Base-by-base conservation (phyloP, 2,329 filamentous ascomycete species). In the Paracoccidioides brasiliensis region DNA sequence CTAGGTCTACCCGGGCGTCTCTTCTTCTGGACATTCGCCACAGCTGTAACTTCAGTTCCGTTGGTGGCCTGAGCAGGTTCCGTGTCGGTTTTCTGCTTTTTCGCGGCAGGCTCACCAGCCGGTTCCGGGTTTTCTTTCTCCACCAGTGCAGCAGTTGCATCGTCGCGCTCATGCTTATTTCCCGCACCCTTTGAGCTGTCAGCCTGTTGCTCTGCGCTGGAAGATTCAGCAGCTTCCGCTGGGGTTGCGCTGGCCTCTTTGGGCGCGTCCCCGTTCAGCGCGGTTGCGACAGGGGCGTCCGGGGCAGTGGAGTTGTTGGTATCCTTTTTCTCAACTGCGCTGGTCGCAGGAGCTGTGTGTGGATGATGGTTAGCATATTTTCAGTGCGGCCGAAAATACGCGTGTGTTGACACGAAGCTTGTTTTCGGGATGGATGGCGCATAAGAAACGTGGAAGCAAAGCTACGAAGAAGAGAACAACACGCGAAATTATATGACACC, bases 61-160 rank as follows among this genome's bases (percentile, higher is more conserved):
- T 64, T 63, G 10, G 56, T 53, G 9, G 54, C 50, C 49, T 57
- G 49, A 28, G 49, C 15, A 14, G 55, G 8, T 41, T 61, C 54
- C 4, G 50, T 46, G 35, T 62, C 62, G 10, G 61, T 65, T 58
- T 69, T 72, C 52, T 66, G 66, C 57, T 70, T 72, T 59, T 72
- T 72, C n/a, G 57, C 42, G 6, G 62, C 58, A 12, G 66, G 64
- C 49, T 66, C 64, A 5, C 58, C 22, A 15, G 55, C 49, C 7
- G 45, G 9, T 43, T 33, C 38, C 35, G 35, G 22, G 9, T 12
- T 37, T 42, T 33, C 28, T 41, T 53, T 30, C 35, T 56, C 43
- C 22, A 22, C 22, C 22, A 22, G 2, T 22, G 22, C 22, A 22
- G 22, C 22, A 5, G 37, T 30, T 5, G 41, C 52, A 14, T 53